Conservation (phyloP, 2,329 filamentous ascomycete species). For the Allantophomopsis lycopodina region DNA sequence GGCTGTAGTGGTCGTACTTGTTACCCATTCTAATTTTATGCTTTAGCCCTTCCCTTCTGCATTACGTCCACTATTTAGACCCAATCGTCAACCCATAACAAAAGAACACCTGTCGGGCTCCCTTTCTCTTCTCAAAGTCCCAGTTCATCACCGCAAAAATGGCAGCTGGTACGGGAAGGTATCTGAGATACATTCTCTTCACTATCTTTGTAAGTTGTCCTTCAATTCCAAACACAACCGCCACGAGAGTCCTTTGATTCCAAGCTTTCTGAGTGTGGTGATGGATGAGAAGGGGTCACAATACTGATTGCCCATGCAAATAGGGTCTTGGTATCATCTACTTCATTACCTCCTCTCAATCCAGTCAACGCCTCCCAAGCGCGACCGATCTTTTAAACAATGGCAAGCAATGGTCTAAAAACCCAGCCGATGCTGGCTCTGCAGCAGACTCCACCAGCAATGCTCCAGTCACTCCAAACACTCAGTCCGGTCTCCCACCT, state of each 20-base stretch:
- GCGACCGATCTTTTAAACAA: constrained; percentile 14
- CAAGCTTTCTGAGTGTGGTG: no score
- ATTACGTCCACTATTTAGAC: no score
- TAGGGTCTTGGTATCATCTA: constrained; percentile 63
- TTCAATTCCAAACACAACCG: constrained; percentile 1
- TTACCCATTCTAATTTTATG: no score
- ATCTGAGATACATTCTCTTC: constrained; percentile 66
- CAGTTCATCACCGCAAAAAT: constrained; percentile 8
- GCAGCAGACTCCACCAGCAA: neutral
- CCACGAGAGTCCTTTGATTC: neutral
- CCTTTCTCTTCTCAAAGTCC: no score
- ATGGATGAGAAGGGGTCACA: no score
- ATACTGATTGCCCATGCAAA: no score
- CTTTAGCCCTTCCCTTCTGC: no score
- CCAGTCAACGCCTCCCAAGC: constrained; percentile 22
- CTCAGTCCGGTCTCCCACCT: constrained; percentile 19
- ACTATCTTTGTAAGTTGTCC: constrained; percentile 59
- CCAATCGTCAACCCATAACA: no score
- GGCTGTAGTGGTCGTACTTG: no score
- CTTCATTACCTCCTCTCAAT: constrained; percentile 56
- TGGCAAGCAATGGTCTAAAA: constrained; percentile 7
- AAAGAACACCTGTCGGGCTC: no score
- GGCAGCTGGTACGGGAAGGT: constrained; percentile 36
- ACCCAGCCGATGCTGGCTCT: no score
- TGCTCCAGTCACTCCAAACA: constrained; percentile 13